Conservation (phyloP, 257 asterid species). For the Mitragyna speciosa region DNA sequence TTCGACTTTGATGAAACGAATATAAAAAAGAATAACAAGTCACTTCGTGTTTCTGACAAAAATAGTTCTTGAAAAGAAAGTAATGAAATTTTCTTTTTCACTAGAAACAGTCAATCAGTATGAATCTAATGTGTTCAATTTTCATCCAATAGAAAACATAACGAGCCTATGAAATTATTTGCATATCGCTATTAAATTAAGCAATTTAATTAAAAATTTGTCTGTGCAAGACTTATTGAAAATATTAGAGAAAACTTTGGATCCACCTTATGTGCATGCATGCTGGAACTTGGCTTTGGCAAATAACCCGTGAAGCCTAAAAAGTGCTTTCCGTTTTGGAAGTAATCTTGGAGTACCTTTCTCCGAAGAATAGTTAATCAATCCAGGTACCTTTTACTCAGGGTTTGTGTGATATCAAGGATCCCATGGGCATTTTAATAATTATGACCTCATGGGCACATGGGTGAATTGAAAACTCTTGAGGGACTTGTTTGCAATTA, state of each 20-base stretch:
- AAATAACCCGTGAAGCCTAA: neutral
- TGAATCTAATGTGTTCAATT: neutral
- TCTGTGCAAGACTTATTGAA: neutral
- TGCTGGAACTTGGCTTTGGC: neutral
- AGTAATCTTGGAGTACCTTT: too few species aligned
- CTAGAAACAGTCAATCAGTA: neutral
- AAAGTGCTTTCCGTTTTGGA: too few species aligned
- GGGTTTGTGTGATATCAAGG: too few species aligned
- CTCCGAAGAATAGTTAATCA: too few species aligned
- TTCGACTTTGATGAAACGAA: too few species aligned
- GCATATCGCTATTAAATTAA: neutral
- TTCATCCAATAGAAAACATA: neutral
- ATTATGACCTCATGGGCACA: too few species aligned
- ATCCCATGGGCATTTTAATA: too few species aligned
- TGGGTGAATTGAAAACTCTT: too few species aligned
- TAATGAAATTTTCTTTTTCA: neutral
- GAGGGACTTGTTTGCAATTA: too few species aligned
- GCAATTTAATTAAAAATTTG: neutral
- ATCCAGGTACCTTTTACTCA: too few species aligned
- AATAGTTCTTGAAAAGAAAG: neutral
- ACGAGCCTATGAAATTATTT: neutral
- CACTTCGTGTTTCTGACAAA: neutral
- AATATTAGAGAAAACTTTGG: neutral
- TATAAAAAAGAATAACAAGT: too few species aligned
- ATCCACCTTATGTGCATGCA: neutral